Conservation (phyloP, 768 basidiomycete species). For the Gautieria morchelliformis region DNA sequence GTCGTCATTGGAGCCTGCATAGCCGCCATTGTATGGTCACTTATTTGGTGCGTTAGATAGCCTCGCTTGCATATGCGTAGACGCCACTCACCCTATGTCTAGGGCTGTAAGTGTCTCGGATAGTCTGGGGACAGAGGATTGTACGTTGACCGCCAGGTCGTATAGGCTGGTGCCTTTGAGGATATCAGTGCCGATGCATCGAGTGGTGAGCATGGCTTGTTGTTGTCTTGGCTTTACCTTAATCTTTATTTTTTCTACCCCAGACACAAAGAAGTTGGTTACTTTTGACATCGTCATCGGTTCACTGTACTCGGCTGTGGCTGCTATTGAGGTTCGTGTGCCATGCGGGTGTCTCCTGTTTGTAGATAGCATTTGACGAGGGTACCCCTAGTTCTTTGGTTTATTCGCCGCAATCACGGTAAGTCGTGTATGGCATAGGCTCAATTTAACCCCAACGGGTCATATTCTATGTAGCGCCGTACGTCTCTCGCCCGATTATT, state of each 20-base stretch:
- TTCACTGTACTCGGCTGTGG: slow-evolving; percentile 2
- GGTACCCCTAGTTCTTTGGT: background rate
- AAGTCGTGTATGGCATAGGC: background rate
- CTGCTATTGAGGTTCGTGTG: slow-evolving; percentile 3
- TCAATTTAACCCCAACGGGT: background rate
- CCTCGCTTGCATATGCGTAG: background rate
- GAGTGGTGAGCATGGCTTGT: background rate
- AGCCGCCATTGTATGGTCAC: slow-evolving; percentile 2
- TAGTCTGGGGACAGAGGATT: background rate
- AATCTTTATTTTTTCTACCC: background rate
- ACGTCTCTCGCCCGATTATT: slow-evolving; percentile 40
- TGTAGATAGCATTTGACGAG: background rate
- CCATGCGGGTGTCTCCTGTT: background rate
- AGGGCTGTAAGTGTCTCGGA: slow-evolving; percentile 1
- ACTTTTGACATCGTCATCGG: slow-evolving; percentile 4
- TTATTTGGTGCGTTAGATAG: slow-evolving; percentile 1
- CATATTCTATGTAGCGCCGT: background rate
- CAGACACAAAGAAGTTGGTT: background rate
- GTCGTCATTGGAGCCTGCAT: slow-evolving; percentile 1
- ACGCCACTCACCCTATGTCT: background rate
- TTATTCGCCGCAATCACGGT: slow-evolving; percentile 6
- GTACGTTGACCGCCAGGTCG: background rate
- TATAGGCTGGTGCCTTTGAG: slow-evolving; percentile 5
- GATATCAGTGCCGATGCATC: background rate
- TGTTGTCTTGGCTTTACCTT: background rate